Evolutionary conservation across 176 grass and related monocot genomes (phyloP).

Genomic region (Oryza nivara): DNA sequence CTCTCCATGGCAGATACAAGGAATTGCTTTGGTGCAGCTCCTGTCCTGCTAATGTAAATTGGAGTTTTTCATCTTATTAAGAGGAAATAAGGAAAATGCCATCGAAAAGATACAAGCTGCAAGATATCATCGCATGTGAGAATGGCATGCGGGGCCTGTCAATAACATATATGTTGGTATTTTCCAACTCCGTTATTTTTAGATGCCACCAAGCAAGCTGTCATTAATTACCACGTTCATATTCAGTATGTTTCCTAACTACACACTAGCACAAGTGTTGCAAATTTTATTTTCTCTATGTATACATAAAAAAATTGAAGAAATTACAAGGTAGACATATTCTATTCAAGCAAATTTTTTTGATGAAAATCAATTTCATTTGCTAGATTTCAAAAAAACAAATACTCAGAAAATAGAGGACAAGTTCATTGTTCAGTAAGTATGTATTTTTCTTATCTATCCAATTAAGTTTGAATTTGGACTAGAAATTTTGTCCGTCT

Average conservation of each 20-base stretch:
- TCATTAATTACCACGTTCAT: neutral
- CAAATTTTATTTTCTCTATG: neutral
- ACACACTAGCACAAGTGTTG: neutral
- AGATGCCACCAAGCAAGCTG: too few species aligned
- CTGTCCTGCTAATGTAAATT: constrained; percentile 29
- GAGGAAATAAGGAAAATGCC: neutral
- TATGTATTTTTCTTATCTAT: neutral
- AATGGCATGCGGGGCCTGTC: too few species aligned
- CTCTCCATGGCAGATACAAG: constrained; percentile 1
- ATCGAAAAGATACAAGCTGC: neutral
- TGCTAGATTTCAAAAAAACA: neutral
- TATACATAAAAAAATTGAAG: neutral
- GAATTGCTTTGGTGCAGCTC: neutral
- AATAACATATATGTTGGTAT: neutral
- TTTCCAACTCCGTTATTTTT: too few species aligned
- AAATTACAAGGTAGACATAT: neutral
- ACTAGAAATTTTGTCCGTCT: neutral
- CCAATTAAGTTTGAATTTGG: neutral
- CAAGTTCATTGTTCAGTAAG: neutral
- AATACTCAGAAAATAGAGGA: neutral
- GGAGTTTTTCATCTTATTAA: constrained; percentile 22
- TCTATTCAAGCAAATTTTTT: neutral
- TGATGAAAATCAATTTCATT: neutral
- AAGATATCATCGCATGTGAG: neutral
- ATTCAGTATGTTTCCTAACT: neutral